phyloP scores from a whole-genome alignment of 768 basidiomycete species.

The Russula emetica region DNA sequence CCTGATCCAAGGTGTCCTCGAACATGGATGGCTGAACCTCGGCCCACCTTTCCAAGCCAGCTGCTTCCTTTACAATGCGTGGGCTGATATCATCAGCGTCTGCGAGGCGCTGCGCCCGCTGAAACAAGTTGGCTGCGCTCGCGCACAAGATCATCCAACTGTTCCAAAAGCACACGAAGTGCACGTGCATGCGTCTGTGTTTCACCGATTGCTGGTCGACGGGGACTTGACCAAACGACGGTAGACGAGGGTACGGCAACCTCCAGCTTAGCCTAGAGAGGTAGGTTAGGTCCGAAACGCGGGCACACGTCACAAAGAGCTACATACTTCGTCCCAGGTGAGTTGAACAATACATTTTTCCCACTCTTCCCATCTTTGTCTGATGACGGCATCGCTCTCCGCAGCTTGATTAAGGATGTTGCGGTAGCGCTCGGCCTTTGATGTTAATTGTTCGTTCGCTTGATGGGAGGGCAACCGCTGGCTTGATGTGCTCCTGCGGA shows the following conservation, averaged over 20 bases:
- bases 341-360: conserved; percentile 65
- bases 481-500: conserved; percentile 47
- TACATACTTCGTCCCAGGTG: conserved; percentile 56
- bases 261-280: conserved; percentile 58
- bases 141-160: conserved; percentile 66
- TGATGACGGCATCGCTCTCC: conserved; percentile 70
- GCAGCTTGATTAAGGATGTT: conserved; percentile 66
- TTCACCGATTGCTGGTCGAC: conserved; percentile 16
- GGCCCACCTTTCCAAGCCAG: conserved; percentile 57
- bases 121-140: conserved; percentile 58
- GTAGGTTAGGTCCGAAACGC: neutral
- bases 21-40: conserved; percentile 85
- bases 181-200: conserved; percentile 64
- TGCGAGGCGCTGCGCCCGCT: conserved; percentile 56
- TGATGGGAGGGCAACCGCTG: conserved; percentile 67
- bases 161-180: conserved; percentile 70
- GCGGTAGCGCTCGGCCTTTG: conserved; percentile 67
- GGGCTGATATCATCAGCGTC: conserved; percentile 70
- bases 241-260: conserved; percentile 61
- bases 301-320: neutral
- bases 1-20: conserved; percentile 73
- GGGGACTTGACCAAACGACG: conserved; percentile 13
- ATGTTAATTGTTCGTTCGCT: conserved; percentile 69
- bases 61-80: conserved; percentile 61
- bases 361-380: conserved; percentile 88